Conservation (phyloP, 1,139 yeast genomes). For the Chernovozyma aurita region DNA sequence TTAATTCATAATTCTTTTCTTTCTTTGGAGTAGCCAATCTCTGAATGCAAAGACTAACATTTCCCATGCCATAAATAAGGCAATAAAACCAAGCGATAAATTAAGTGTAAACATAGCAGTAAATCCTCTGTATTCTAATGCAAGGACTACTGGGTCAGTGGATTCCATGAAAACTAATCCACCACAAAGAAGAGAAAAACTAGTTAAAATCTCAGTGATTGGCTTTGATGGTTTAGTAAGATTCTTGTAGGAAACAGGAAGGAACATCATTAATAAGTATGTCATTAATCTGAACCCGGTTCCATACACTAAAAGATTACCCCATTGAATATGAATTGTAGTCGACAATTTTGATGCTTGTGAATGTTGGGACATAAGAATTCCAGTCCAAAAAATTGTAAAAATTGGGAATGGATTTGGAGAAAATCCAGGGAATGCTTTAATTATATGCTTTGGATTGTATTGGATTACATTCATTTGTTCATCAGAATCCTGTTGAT, state of each 20-base stretch:
- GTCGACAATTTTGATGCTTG: conserved; percentile 81
- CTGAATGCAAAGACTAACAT: conserved; percentile 67
- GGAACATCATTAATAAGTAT: conserved; percentile 51
- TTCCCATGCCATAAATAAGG: conserved; percentile 88
- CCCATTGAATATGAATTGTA: conserved; percentile 87
- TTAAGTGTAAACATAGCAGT: conserved; percentile 90
- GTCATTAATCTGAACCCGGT: conserved; percentile 73
- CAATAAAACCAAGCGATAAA: conserved; percentile 71
- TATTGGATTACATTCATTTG: conserved; percentile 4
- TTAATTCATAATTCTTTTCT: too few species aligned
- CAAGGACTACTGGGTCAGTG: conserved; percentile 77
- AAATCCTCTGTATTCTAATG: conserved; percentile 79
- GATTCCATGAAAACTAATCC: conserved; percentile 91
- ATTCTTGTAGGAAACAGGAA: conserved; percentile 33
- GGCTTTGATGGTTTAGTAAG: conserved; percentile 55
- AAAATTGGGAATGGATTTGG: conserved; percentile 93
- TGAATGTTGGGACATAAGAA: conserved; percentile 91
- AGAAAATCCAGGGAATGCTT: conserved; percentile 68
- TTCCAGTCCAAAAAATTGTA: conserved; percentile 94
- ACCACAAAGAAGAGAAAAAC: conserved; percentile 80
- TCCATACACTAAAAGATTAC: conserved; percentile 70
- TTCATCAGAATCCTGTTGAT: not conserved
- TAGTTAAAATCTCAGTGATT: conserved; percentile 73
- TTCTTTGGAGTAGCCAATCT: too few species aligned
- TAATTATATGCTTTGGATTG: not conserved